A percentile compares a stretch with the other conserved stretches of the same genome.
Evolutionary conservation across 257 asterid species (phyloP).

Genomic region (Marsdenia floribunda): DNA sequence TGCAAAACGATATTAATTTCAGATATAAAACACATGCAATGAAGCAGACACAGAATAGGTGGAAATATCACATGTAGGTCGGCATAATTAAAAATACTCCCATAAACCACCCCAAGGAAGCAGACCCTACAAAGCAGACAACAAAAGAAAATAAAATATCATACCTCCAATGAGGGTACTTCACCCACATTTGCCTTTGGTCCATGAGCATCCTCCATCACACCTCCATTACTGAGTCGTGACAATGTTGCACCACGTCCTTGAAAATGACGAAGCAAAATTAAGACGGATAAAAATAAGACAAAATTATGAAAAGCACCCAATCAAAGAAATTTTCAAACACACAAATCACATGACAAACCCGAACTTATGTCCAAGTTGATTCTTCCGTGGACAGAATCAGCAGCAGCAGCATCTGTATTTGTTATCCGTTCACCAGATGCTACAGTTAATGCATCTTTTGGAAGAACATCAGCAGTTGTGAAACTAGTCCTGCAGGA

Average conservation of each 20-base stretch:
- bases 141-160: conserved; percentile 1
- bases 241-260: conserved; percentile 44
- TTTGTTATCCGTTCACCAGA: conserved; percentile 44
- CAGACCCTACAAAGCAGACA: background rate
- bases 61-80: background rate
- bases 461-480: conserved; percentile 38
- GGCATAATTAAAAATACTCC: background rate
- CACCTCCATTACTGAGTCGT: conserved; percentile 46
- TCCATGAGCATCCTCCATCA: conserved; percentile 36
- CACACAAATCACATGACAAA: background rate
- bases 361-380: conserved; percentile 31
- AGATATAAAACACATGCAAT: conserved; percentile 3
- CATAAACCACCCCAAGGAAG: background rate
- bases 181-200: conserved; percentile 44
- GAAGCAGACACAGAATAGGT: background rate
- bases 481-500: conserved; percentile 37
- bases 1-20: conserved; percentile 12
- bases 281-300: conserved; percentile 3
- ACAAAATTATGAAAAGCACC: background rate
- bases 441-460: conserved; percentile 35
- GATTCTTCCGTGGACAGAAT: conserved; percentile 37
- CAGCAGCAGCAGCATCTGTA: conserved; percentile 34
- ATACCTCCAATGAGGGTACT: conserved; percentile 56
- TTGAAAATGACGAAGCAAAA: conserved; percentile 26
- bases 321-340: background rate